Base-by-base conservation (phyloP, 208 protist species). In the Trypanosoma mega region DNA sequence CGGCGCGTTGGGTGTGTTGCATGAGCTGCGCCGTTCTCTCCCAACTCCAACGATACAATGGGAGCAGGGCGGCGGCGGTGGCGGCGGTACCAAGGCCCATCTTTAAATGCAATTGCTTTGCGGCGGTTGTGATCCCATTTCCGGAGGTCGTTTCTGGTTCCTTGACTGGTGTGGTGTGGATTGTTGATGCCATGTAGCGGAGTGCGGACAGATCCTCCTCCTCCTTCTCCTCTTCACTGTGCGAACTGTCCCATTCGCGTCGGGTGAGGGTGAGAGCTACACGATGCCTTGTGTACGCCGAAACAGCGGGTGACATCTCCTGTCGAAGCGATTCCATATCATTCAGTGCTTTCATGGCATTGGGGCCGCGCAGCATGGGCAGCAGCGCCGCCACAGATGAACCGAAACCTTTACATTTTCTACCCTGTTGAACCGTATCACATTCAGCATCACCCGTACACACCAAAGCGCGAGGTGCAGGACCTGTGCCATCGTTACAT, bases 21-120 rank as follows among this genome's bases (percentile, higher is more conserved):
- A 92, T 82, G 2, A 87, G 49, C 3, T 65, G 63, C 1, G 50
- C 59, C 0, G 80, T 63, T 37, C 34, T 3, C 53, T 43, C 63
- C 44, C 68, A 66, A 8, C 49, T 71, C 0, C 67, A 79, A 20
- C 58, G 48, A 59, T 72, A 84, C n/a, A 70, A 53, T 1, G 61
- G 44, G 1, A 92, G 58, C 27, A 92, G 66, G 2, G 62, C 0
- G 9, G 14, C 7, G 18, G 75, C 69, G 29, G 78, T 92, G 20
- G 57, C 48, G 6, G 6, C 39, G 9, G 65, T 81, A 21, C 85
- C 85, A 21, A 61, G 33, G 21, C 30, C n/a, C 33, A 62, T 39
- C 46, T 51, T 48, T 53, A 61, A 78, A 63, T 65, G 58, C 34
- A 64, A 24, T 24, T 29, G 41, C 9, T 18, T 21, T 26, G 34